Evolutionary conservation across 441 rosid species (phyloP), one percentile per base, ranked within the genome.

Genomic region (Capsella rubella): DNA sequence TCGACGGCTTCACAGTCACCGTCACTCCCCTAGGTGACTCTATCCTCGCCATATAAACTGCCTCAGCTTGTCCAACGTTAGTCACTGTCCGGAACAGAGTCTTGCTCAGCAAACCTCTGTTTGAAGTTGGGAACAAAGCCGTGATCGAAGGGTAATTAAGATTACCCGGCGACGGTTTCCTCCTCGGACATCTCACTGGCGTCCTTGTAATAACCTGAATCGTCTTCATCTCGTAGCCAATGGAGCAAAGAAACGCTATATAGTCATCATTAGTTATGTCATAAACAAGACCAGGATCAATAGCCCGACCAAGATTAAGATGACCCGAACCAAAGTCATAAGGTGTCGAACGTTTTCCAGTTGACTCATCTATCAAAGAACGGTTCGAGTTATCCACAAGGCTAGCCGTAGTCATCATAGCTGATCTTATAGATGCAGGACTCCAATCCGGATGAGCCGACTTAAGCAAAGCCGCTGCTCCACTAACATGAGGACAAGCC

Each of bases 401-500:
- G 18, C 74, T 84, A 0, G 97, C 88, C 0, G 89, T 92, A 3
- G 95, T 90, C 96, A 92, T 87, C 95, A 92, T 83, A 0, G 96
- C 93, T 0, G 97, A 90, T 49, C 90, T 64, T 43, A 89, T 89
- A 3, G 83, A 81, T 0, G 95, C 88, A 0, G 91, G 90, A 28
- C 87, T 90, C 95, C 95, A 92, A 75, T 84, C 76, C 0, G 84
- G 93, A 70, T 88, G 94, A 0, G 91, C 90, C 0, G 96, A 92
- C 64, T 92, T 92, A 10, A 92, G 89, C 84, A 92, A 67, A 3
- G 96, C 94, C 3, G 92, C 91, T 0, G 94, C 94, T 0, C 96
- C 96, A 51, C 95, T 89, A 1, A 89, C 91, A 4, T 89, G 95
- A 21, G 94, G 94, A 67, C 89, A 86, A 25, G 96, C 96, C 92